Percentiles rank a stretch among this genome's conserved stretches.
These are phyloP conservation scores for Austroboletus novae-zelandiae DNA, from an alignment of 1,284 basidiomycete genomes.

Conservation along the genomic window DNA sequence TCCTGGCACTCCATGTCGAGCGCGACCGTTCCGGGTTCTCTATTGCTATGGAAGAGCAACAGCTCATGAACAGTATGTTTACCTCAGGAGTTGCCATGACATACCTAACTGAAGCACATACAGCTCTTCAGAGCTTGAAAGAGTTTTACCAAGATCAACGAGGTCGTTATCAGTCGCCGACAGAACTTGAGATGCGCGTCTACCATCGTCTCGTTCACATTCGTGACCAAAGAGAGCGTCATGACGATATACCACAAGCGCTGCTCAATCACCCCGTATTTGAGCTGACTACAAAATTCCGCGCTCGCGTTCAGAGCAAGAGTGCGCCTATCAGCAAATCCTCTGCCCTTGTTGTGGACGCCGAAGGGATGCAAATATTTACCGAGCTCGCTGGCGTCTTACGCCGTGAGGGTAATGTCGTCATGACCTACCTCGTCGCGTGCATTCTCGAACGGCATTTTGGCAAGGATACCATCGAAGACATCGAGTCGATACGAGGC, in stretches of 20 bases:
- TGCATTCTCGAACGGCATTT: constrained; percentile 72
- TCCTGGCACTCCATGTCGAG: constrained; percentile 80
- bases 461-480: constrained; percentile 69
- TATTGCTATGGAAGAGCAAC: constrained; percentile 79
- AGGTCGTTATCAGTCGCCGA: constrained; percentile 63
- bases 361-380: constrained; percentile 66
- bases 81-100: not conserved
- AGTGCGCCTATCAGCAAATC: constrained; percentile 75
- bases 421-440: constrained; percentile 74
- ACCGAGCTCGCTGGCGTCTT: constrained; percentile 55
- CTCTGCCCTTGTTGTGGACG: constrained; percentile 57
- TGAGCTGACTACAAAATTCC: constrained; percentile 79
- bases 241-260: constrained; percentile 74
- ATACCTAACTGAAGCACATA: constrained; percentile 1
- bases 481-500: constrained; percentile 73
- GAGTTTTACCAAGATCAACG: constrained; percentile 92
- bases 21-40: constrained; percentile 63
- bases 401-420: constrained; percentile 53
- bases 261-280: constrained; percentile 77
- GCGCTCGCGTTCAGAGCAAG: constrained; percentile 75
- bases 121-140: constrained; percentile 87
- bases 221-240: constrained; percentile 77
- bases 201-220: constrained; percentile 94
- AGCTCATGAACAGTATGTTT: constrained; percentile 82
- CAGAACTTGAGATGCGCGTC: constrained; percentile 93